Base-by-base conservation (phyloP, 2,329 filamentous ascomycete species). In the Xylaria sp. region DNA sequence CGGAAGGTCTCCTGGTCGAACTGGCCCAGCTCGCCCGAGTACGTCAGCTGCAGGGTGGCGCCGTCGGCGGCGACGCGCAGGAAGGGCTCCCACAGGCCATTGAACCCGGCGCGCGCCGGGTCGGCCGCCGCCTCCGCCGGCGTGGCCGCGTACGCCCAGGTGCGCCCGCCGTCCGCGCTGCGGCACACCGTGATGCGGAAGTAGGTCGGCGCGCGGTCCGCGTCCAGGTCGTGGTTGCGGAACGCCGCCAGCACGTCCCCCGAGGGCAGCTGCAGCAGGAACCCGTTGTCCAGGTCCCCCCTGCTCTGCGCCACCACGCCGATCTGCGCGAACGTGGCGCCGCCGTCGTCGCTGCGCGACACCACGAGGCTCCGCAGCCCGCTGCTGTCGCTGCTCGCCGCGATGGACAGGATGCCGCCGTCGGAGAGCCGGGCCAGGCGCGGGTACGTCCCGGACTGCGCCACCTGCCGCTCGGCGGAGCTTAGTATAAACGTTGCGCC, bases 1-100 rank as follows among this genome's bases (percentile, higher is more conserved):
- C 71, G 66, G 72, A 76, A 76, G 3, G 73, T 75, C 46, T 74
- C 71, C 60, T 77, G 74, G 54, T 77, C 74, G 44, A 73, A 67
- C 6, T 61, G 67, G 5, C 72, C 72, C 42, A 71, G 72, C 59
- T 77, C 74, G 51, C 74, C 67, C 18, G 73, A 75, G 59, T 71
- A 77, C 2, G 70, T 73, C 48, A 76, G 57, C 54, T 76, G 74
- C 9, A 77, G 63, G 43, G 71, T 69, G 43, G 71, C 70, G 18
- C 73, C 72, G 8, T 65, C 61, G 8, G 57, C 62, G 2, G 71
- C 71, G 11, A 73, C 49, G 7, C 74, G 67, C 69, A 76, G 72
- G 46, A 76, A 77, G 1, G 74, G 74, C 54, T 77, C 74, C 74
- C 74, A 77, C 22, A 76, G 63, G 0, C 74, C 74, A 45, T 59